Evolutionary conservation across 441 rosid species (phyloP), one percentile per base, ranked within the genome.

Genomic region (Biscutella auriculata): DNA sequence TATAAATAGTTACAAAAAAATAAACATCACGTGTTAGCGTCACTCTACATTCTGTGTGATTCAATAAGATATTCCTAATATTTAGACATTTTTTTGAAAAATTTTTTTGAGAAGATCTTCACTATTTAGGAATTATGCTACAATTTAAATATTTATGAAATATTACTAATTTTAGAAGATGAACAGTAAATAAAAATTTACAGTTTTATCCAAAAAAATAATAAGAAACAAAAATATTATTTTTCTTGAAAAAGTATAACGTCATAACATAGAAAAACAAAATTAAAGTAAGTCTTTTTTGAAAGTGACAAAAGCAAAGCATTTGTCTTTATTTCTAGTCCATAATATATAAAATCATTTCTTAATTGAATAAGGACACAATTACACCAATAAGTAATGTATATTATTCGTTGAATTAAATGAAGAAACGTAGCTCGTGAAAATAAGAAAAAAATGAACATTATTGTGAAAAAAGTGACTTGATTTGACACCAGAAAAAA

Each of bases 401-500:
- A 10, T 57, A 25, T 16, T 36, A 57, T 41, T 65, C 32, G 44
- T n/a, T 49, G 51, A 34, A 57, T 65, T 65, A 41, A 50, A 32
- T 41, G 62, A 57, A 12, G 63, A 49, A 65, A 65, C 68, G 57
- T 65, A 49, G 58, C 52, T 48, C 45, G 1, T 15, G 30, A 29
- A 10, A 39, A 50, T 2, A 48, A 55, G 10, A n/a, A 49, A 36
- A 26, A 45, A 54, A 63, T 36, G 10, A 40, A 49, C 58, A 65
- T 57, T 65, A 48, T 40, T 65, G 61, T 47, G 10, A 14, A 14
- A 37, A 57, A 46, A 37, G 62, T 60, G 0, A 35, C 30, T 60
- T 49, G 71, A 67, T 67, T 59, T 60, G 71, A 67, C 71, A 67
- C 62, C 71, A 60, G 53, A 60, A 60, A 28, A 52, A 37, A n/a